Evolutionary conservation across 228 moss, liverwort and hornwort species (phyloP).

Genomic region (Sphagnum fallax): DNA sequence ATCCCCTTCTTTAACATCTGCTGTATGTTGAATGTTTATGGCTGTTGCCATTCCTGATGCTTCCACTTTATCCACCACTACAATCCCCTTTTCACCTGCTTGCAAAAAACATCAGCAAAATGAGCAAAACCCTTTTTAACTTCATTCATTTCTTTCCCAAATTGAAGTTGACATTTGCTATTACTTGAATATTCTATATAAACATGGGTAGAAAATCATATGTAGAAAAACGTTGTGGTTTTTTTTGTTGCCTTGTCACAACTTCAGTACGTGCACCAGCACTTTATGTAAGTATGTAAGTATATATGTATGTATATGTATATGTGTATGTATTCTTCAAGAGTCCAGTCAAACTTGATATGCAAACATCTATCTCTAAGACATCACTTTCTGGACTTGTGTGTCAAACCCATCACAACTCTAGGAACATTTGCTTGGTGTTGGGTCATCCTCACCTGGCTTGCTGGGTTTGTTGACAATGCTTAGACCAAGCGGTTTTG

Average conservation of each 20-base stretch:
- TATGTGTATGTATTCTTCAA: background rate
- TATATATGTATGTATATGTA: background rate
- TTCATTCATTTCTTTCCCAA: background rate
- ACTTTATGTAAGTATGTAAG: background rate
- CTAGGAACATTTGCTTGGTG: background rate
- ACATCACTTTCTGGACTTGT: too few species aligned
- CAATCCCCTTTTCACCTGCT: constrained; percentile 34
- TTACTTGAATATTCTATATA: background rate
- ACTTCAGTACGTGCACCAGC: too few species aligned
- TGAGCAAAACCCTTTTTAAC: background rate
- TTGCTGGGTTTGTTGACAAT: constrained; percentile 29
- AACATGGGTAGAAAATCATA: background rate
- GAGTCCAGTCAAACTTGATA: background rate
- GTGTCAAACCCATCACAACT: background rate
- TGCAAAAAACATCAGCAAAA: background rate
- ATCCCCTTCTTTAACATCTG: constrained; percentile 56
- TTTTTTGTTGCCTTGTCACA: background rate
- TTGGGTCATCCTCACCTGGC: constrained; percentile 22
- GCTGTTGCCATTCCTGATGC: constrained; percentile 36
- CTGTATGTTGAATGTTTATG: constrained; percentile 63
- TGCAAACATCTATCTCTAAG: background rate
- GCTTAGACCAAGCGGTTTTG: constrained; percentile 70
- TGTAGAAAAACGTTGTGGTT: background rate
- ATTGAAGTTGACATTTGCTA: background rate
- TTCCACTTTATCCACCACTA: constrained; percentile 69